Conservation (phyloP, 257 asterid genomes). For the Dorcoceras hygrometricum region DNA sequence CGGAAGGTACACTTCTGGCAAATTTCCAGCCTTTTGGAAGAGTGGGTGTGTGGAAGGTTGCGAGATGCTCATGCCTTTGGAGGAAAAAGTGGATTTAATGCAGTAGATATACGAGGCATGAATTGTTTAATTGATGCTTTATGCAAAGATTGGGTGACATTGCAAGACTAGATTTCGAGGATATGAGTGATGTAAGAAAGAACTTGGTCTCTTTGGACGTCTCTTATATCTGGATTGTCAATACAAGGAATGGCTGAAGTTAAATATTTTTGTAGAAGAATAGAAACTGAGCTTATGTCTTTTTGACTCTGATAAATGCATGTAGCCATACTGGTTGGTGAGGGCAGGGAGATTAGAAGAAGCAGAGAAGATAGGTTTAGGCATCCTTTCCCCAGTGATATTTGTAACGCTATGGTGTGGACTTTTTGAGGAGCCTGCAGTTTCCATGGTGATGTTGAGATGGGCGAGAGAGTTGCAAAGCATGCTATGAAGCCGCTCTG, state of each 20-base stretch:
- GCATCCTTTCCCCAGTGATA: slow-evolving; percentile 43
- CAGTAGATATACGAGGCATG: slow-evolving; percentile 51
- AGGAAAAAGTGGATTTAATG: slow-evolving; percentile 47
- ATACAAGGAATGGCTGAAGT: slow-evolving; percentile 80
- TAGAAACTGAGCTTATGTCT: slow-evolving; percentile 45
- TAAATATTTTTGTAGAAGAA: slow-evolving; percentile 36
- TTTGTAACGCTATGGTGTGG: slow-evolving; percentile 56
- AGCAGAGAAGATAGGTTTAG: slow-evolving; percentile 61
- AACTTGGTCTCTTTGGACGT: slow-evolving; percentile 72
- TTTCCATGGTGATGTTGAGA: slow-evolving; percentile 59
- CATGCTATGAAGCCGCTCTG: slow-evolving; percentile 54
- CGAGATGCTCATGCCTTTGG: slow-evolving; percentile 55
- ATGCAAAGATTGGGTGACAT: slow-evolving; percentile 56
- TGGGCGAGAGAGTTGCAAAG: slow-evolving; percentile 55
- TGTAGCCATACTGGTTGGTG: slow-evolving; percentile 82
- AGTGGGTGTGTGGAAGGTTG: slow-evolving; percentile 48
- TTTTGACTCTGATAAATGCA: slow-evolving; percentile 55
- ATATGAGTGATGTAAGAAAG: slow-evolving; percentile 35
- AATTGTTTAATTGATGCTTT: slow-evolving; percentile 69
- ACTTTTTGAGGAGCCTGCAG: slow-evolving; percentile 75
- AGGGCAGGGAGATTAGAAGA: slow-evolving; percentile 81
- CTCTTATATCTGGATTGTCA: slow-evolving; percentile 63
- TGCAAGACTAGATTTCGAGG: slow-evolving; percentile 48
- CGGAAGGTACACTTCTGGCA: slow-evolving; percentile 60
- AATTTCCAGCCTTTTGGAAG: slow-evolving; percentile 70